Evolutionary conservation across 805 yeast genomes (phyloP).

Genomic region (Candida ulmi): DNA sequence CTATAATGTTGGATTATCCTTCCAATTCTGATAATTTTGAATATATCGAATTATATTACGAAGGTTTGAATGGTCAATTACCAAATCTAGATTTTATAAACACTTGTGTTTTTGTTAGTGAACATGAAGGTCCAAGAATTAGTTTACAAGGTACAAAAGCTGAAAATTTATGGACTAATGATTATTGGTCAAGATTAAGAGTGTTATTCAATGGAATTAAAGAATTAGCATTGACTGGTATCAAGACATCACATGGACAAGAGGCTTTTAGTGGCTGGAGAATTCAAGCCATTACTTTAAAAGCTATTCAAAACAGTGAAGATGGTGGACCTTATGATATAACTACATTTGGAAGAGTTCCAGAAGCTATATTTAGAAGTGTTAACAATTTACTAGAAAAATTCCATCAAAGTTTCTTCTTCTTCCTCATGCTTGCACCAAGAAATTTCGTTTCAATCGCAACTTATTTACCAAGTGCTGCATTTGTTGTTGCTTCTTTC

Average conservation of each 20-base stretch:
- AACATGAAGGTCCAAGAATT: slow-evolving; percentile 70
- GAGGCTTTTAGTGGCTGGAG: slow-evolving; percentile 97
- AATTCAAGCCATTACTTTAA: slow-evolving; percentile 80
- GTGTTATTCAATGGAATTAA: slow-evolving; percentile 62
- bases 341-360: slow-evolving; percentile 85
- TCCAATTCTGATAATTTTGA: slow-evolving; percentile 62
- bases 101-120: slow-evolving; percentile 65
- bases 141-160: slow-evolving; percentile 57
- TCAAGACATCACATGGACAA: slow-evolving; percentile 58
- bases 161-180: slow-evolving; percentile 38
- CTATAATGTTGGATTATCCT: slow-evolving; percentile 77
- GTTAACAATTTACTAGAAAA: slow-evolving; percentile 90
- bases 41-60: slow-evolving; percentile 67
- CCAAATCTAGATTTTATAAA: slow-evolving; percentile 91
- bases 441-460: slow-evolving; percentile 85
- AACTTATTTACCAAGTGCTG: slow-evolving; percentile 84
- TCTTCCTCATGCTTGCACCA: slow-evolving; percentile 78
- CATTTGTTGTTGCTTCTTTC: slow-evolving; percentile 61
- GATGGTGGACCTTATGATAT: slow-evolving; percentile 60
- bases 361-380: slow-evolving; percentile 83
- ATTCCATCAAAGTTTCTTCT: slow-evolving; percentile 95
- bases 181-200: slow-evolving; percentile 50
- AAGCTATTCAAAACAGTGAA: slow-evolving; percentile 36
- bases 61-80: slow-evolving; percentile 91
- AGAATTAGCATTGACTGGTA: slow-evolving; percentile 66